phyloP scores from a whole-genome alignment of 2,329 filamentous ascomycete genomes.

The Pyrenophora seminiperda region DNA sequence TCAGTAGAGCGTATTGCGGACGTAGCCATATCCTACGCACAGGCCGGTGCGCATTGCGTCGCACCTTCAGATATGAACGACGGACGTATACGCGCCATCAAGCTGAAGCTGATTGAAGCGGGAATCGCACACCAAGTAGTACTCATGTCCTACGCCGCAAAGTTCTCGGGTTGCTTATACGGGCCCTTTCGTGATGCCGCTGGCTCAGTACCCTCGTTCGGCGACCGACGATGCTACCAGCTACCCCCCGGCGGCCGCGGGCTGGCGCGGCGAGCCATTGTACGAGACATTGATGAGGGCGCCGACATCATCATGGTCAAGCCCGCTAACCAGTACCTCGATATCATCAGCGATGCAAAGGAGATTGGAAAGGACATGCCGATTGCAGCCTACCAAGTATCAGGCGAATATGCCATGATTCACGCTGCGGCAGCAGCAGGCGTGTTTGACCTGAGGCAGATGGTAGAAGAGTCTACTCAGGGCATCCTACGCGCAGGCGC shows the following conservation, averaged over 20 bases:
- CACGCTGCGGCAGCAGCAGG: slow-evolving; percentile 94
- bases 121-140: slow-evolving; percentile 89
- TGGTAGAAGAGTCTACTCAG: slow-evolving; percentile 94
- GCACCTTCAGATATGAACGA: slow-evolving; percentile 99
- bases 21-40: slow-evolving; percentile 97
- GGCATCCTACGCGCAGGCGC: slow-evolving; percentile 92
- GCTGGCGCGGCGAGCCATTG: slow-evolving; percentile 86
- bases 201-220: slow-evolving; percentile 87
- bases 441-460: slow-evolving; percentile 91
- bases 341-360: slow-evolving; percentile 97
- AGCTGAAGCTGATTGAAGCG: slow-evolving; percentile 94
- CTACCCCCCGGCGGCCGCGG: slow-evolving; percentile 90
- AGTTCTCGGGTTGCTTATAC: slow-evolving; percentile 95
- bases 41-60: slow-evolving; percentile 93
- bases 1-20: slow-evolving; percentile 95
- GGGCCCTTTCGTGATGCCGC: slow-evolving; percentile 97
- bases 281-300: slow-evolving; percentile 87
- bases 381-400: slow-evolving; percentile 94
- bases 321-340: slow-evolving; percentile 91
- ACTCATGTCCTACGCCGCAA: slow-evolving; percentile 97
- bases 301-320: slow-evolving; percentile 99
- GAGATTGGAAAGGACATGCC: slow-evolving; percentile 90
- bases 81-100: slow-evolving; percentile 94
- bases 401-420: slow-evolving; percentile 97
- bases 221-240: slow-evolving; percentile 96